Evolutionary conservation across 2,329 filamentous ascomycete species (phyloP), one percentile per base, ranked within the genome.

Genomic region (Trichoderma sp.): DNA sequence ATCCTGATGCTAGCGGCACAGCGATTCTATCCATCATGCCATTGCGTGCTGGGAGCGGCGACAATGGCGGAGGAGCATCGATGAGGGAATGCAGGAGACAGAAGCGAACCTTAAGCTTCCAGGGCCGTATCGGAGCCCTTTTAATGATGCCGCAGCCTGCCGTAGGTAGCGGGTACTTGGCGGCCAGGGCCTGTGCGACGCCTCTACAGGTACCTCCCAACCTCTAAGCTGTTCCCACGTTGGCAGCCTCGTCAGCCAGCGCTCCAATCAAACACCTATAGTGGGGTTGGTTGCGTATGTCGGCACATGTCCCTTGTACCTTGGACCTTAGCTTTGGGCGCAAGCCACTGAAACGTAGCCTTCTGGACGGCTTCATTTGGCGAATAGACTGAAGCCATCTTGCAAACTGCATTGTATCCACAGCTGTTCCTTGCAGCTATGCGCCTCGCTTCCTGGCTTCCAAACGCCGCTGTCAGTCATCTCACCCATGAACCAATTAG

Each of bases 321-420:
- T 63, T 18, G 38, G 29, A 31, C 50, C 67, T 38, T 27, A 45
- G 33, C 45, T 56, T 65, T 41, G 60, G 66, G 38, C 45, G 60
- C 66, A 65, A 71, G 33, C 74, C 74, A 66, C 71, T 75, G 75
- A 76, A 76, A 76, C 75, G 75, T 76, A 76, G 64, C 75, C 72
- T 66, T 60, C 72, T 53, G 12, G 63, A 73, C 31, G 62, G 35
- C 64, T 76, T 74, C 75, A 74, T 45, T 38, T 24, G 29, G 65
- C 68, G 56, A 74, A 27, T 63, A 18, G 62, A 59, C 65, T 33
- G 66, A 75, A 4, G 72, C 59, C 64, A 38, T 71, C 60, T n/a
- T n/a, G 38, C 71, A 64, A 56, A 56, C 38, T 71, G 53, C 60
- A 56, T 60, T 27, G 59, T 50, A n/a, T 27, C 59, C 45, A 33